Evolutionary conservation across 805 yeast species (phyloP).

Genomic region (Candida nonsorbophila): DNA sequence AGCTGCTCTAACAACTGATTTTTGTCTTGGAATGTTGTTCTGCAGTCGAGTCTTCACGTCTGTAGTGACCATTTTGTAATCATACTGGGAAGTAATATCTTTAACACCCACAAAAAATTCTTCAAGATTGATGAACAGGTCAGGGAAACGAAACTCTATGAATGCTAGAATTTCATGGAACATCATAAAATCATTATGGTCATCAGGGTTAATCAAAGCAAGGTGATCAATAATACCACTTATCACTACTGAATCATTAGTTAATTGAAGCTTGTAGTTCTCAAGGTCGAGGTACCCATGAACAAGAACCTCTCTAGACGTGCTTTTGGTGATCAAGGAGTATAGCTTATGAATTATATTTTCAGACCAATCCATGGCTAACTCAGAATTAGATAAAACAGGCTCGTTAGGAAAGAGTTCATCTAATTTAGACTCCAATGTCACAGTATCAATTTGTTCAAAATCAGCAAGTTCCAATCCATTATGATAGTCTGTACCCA

Average conservation of each 20-base stretch:
- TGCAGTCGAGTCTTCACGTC: conserved; percentile 61
- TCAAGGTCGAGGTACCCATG: conserved; percentile 44
- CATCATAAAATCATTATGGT: conserved; percentile 12
- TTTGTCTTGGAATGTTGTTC: conserved; percentile 42
- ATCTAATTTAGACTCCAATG: conserved; percentile 11
- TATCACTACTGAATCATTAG: conserved; percentile 35
- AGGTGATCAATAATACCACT: conserved; percentile 65
- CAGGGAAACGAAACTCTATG: conserved; percentile 9
- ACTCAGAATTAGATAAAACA: conserved; percentile 10
- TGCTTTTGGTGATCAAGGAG: conserved; percentile 41
- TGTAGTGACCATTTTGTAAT: conserved; percentile 12
- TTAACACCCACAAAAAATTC: conserved; percentile 12
- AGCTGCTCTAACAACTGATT: conserved; percentile 44
- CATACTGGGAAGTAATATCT: conserved; percentile 8
- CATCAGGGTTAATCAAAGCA: conserved; percentile 8
- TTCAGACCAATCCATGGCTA: conserved; percentile 35
- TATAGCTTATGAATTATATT: conserved; percentile 32
- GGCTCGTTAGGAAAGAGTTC: conserved; percentile 4
- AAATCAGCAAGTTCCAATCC: conserved; percentile 45
- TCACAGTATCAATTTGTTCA: conserved; percentile 18
- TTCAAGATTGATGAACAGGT: conserved; percentile 17
- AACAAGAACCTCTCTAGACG: conserved; percentile 59
- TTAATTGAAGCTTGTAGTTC: conserved; percentile 9
- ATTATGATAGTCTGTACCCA: conserved; percentile 47
- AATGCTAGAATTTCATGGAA: conserved; percentile 18